phyloP scores from a whole-genome alignment of 148 eudicot species.

The Rhododendron mucronatum region DNA sequence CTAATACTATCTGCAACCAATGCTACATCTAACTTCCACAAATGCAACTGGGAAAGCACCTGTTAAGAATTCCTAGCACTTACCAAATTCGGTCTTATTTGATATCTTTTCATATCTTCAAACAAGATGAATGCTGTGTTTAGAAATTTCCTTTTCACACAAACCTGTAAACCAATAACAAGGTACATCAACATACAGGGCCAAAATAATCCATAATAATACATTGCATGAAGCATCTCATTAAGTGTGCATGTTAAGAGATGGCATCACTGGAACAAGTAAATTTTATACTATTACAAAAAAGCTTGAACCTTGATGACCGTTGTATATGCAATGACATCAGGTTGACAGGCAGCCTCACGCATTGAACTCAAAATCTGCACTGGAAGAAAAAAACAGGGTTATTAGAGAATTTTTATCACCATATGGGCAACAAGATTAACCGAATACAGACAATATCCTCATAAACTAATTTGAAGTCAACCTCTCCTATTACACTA shows the following conservation, averaged over 20 bases:
- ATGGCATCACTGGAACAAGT: slow-evolving; percentile 9
- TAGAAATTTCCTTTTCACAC: slow-evolving; percentile 54
- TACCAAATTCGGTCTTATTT: slow-evolving; percentile 82
- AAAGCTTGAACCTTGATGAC: slow-evolving; percentile 67
- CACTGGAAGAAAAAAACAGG: slow-evolving; percentile 25
- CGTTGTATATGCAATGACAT: slow-evolving; percentile 81
- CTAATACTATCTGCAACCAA: not conserved
- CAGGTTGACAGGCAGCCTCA: slow-evolving; percentile 70
- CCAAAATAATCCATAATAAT: not conserved
- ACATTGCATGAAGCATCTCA: not conserved
- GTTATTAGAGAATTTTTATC: slow-evolving; percentile 13
- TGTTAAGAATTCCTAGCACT: slow-evolving; percentile 10
- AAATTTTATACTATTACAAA: not conserved
- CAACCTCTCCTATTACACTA: not conserved
- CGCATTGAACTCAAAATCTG: slow-evolving; percentile 80
- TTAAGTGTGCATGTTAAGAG: not conserved
- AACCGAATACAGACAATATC: not conserved
- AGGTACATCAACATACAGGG: slow-evolving; percentile 1
- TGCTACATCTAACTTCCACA: not conserved
- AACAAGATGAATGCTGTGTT: slow-evolving; percentile 69
- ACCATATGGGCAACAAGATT: not conserved
- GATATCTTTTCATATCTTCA: slow-evolving; percentile 73
- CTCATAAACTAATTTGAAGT: slow-evolving; percentile 7
- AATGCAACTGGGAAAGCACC: not conserved
- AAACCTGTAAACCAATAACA: slow-evolving; percentile 47